Percentiles rank a stretch among this genome's conserved stretches.
Conservation (phyloP, 176 grass and related monocot species). For the Panicum miliaceum region DNA sequence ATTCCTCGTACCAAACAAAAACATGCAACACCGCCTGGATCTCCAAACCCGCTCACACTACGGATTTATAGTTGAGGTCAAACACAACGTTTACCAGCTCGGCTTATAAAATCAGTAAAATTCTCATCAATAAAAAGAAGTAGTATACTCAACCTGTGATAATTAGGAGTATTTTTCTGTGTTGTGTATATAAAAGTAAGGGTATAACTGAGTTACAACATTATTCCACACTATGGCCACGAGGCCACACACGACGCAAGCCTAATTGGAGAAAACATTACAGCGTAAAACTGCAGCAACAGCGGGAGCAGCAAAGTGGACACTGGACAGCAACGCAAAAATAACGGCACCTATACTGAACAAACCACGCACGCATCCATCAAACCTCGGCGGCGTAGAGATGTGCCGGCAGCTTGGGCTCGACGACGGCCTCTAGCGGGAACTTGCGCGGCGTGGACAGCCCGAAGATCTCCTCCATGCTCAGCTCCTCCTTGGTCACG, state of each 20-base stretch:
- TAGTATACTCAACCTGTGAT: neutral
- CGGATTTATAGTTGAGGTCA: no score
- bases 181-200: no score
- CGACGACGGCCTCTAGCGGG: conserved; percentile 31
- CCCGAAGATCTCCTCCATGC: conserved; percentile 61
- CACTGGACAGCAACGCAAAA: neutral
- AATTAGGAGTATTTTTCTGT: neutral
- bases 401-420: conserved; percentile 48
- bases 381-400: conserved; percentile 29
- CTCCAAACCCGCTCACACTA: no score
- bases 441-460: conserved; percentile 48
- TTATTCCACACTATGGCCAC: neutral
- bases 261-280: neutral
- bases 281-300: neutral
- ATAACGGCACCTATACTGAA: neutral
- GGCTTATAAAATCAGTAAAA: neutral
- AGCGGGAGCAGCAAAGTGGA: neutral
- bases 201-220: neutral
- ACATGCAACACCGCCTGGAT: no score
- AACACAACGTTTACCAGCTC: no score
- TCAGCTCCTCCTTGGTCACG: conserved; percentile 50
- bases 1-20: no score
- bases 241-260: neutral
- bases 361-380: neutral
- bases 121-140: neutral